Evolutionary conservation across 352 stramenopile genomes (phyloP).

Genomic region (Phytophthora rubi): DNA sequence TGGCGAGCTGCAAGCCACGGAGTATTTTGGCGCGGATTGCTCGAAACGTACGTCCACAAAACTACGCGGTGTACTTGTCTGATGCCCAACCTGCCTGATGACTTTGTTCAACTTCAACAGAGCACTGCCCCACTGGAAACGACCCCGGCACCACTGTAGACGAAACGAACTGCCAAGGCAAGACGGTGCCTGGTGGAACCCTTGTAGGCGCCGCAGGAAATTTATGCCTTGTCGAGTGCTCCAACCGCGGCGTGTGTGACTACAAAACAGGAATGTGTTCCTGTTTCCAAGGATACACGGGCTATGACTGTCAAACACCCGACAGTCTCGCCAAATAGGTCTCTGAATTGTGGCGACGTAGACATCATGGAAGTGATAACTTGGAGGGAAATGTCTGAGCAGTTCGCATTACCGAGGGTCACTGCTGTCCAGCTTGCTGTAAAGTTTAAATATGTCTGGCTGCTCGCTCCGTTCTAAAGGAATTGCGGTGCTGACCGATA

Average conservation of each 20-base stretch:
- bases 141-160: slow-evolving; percentile 71
- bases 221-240: slow-evolving; percentile 92
- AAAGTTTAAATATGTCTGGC: slow-evolving; percentile 33
- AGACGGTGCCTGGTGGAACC: slow-evolving; percentile 46
- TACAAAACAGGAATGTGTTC: slow-evolving; percentile 83
- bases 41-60: slow-evolving; percentile 57
- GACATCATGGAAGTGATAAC: neutral
- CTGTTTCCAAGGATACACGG: slow-evolving; percentile 87
- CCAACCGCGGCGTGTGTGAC: slow-evolving; percentile 92
- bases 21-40: slow-evolving; percentile 92
- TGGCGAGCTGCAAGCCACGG: slow-evolving; percentile 79
- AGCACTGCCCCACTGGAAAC: slow-evolving; percentile 83
- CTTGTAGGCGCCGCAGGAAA: slow-evolving; percentile 69
- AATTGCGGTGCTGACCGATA: slow-evolving; percentile 34
- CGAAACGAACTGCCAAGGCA: slow-evolving; percentile 79
- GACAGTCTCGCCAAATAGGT: slow-evolving; percentile 41
- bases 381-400: slow-evolving; percentile 18
- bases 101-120: slow-evolving; percentile 33
- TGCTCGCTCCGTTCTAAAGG: slow-evolving; percentile 28
- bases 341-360: neutral
- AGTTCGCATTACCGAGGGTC: slow-evolving; percentile 24
- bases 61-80: neutral
- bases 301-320: slow-evolving; percentile 59
- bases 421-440: slow-evolving; percentile 28
- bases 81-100: neutral